Percentiles rank a stretch among this genome's conserved stretches.
Evolutionary conservation across 2,329 filamentous ascomycete genomes (phyloP).

Genomic region (Cadophora sp.): DNA sequence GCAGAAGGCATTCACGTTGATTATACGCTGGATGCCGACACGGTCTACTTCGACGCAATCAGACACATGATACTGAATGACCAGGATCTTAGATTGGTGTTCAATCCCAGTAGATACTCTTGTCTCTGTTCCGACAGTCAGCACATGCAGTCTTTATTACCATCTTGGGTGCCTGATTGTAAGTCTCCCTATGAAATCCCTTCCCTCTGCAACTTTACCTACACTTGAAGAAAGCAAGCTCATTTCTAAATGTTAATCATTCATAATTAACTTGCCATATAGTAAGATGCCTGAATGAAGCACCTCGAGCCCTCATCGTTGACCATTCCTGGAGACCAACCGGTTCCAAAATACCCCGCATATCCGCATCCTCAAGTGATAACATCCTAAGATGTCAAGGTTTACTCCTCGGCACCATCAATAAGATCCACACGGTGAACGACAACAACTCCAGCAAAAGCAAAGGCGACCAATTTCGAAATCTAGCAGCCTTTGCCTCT

Average conservation of each 20-base stretch:
- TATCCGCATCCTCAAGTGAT: background rate
- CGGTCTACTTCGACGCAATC: background rate
- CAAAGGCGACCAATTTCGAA: background rate
- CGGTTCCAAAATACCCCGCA: background rate
- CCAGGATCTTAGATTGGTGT: background rate
- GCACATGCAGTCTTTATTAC: background rate
- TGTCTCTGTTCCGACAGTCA: background rate
- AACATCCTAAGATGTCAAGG: background rate
- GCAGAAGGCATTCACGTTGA: background rate
- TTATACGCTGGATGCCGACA: background rate
- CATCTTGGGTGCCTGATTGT: background rate
- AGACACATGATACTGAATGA: background rate
- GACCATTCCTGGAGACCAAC: background rate
- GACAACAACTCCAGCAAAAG: background rate
- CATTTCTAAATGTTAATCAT: too few species aligned
- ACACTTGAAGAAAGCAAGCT: too few species aligned
- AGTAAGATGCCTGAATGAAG: background rate
- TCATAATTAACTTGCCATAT: too few species aligned
- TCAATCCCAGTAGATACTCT: background rate
- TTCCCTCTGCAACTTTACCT: too few species aligned
- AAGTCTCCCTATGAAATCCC: too few species aligned
- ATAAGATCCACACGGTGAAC: background rate
- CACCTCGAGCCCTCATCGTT: background rate
- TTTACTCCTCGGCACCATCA: background rate
- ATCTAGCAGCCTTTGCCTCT: background rate